phyloP scores from a whole-genome alignment of 768 basidiomycete genomes.

The Trametes cingulata region DNA sequence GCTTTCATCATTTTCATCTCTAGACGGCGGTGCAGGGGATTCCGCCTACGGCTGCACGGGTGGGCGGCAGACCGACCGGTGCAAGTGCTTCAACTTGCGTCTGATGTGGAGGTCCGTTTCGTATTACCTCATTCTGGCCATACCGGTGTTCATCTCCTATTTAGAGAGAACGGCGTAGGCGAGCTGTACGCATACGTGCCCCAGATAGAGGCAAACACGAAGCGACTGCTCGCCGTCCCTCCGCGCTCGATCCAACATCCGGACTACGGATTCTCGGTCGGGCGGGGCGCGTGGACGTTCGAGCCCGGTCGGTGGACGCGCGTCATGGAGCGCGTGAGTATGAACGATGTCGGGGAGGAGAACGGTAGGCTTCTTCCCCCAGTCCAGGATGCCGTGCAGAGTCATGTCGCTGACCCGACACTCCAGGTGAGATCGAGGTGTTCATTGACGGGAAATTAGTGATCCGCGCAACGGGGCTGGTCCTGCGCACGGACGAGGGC shows the following conservation, averaged over 20 bases:
- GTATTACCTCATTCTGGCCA: neutral
- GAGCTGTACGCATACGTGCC: conserved; percentile 77
- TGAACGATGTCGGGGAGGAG: conserved; percentile 60
- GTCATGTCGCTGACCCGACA: neutral
- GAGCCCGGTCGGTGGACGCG: conserved; percentile 55
- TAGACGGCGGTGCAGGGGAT: conserved; percentile 59
- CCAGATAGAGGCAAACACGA: conserved; percentile 44
- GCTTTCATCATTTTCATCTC: neutral
- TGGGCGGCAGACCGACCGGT: conserved; percentile 61
- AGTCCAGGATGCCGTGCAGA: neutral
- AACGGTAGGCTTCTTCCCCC: conserved; percentile 47
- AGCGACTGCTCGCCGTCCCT: conserved; percentile 47
- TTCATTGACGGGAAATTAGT: conserved; percentile 63
- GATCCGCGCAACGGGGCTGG: conserved; percentile 50
- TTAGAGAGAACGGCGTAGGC: conserved; percentile 51
- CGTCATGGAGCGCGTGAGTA: conserved; percentile 64
- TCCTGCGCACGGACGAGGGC: conserved; percentile 41
- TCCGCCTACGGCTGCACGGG: conserved; percentile 67
- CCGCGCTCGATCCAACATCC: conserved; percentile 50
- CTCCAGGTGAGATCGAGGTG: conserved; percentile 62
- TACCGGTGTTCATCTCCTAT: neutral
- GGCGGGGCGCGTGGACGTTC: conserved; percentile 62
- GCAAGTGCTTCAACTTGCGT: conserved; percentile 67
- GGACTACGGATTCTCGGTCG: conserved; percentile 68
- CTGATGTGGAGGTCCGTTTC: conserved; percentile 70